Conservation (phyloP, 257 asterid species). For the Hygrophila difformis region DNA sequence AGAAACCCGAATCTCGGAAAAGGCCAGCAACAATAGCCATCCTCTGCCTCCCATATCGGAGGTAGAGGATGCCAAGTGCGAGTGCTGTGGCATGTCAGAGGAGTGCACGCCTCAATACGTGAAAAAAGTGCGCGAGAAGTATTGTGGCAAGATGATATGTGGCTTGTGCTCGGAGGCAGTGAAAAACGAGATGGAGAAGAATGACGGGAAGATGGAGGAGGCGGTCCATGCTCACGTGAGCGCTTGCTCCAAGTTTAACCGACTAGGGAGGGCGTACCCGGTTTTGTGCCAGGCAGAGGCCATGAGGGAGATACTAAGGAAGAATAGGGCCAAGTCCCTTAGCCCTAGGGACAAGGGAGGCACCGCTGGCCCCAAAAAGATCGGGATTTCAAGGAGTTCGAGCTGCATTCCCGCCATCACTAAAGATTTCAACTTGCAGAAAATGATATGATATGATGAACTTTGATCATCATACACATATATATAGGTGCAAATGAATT, state of each 20-base stretch:
- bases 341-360: conserved; percentile 51
- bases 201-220: conserved; percentile 55
- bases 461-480: too few species aligned
- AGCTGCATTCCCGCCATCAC: conserved; percentile 74
- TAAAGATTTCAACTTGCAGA: conserved; percentile 24
- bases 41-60: conserved; percentile 47
- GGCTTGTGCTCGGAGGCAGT: conserved; percentile 91
- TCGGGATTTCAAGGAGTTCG: conserved; percentile 58
- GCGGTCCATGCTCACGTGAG: conserved; percentile 67
- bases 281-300: conserved; percentile 80
- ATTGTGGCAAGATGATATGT: conserved; percentile 60
- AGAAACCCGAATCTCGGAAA: conserved; percentile 18
- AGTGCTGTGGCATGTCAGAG: conserved; percentile 92
- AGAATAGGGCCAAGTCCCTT: conserved; percentile 49
- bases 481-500: too few species aligned
- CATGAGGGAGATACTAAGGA: conserved; percentile 66
- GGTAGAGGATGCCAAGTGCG: conserved; percentile 83
- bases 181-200: conserved; percentile 73
- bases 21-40: background rate
- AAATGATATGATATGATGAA: background rate
- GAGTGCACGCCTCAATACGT: conserved; percentile 77
- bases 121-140: conserved; percentile 36
- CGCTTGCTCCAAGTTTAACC: conserved; percentile 65
- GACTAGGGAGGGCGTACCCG: conserved; percentile 70
- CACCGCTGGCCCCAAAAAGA: conserved; percentile 14